phyloP scores from a whole-genome alignment of 176 grass and related monocot genomes.

The Elaeis guineensis region DNA sequence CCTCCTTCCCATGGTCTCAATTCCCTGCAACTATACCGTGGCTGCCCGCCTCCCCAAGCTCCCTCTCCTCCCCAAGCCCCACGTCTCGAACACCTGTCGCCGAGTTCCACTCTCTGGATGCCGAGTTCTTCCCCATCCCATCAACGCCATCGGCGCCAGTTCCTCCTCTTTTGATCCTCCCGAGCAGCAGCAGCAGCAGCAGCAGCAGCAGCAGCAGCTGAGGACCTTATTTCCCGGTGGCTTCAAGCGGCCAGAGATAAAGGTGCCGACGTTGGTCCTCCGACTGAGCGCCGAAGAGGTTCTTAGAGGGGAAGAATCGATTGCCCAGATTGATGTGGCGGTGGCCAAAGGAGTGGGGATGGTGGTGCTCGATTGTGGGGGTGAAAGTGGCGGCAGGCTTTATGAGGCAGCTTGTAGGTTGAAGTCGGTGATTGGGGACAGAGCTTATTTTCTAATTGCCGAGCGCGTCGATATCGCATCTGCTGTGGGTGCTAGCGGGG shows the following conservation, averaged over 20 bases:
- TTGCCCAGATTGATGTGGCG: conserved; percentile 28
- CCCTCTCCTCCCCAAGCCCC: conserved; percentile 20
- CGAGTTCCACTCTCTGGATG: neutral
- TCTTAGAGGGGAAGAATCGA: conserved; percentile 16
- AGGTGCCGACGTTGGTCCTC: conserved; percentile 61
- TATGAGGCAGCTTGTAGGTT: conserved; percentile 86
- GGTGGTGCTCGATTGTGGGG: conserved; percentile 72
- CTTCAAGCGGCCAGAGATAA: conserved; percentile 87
- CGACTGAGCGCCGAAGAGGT: conserved; percentile 48
- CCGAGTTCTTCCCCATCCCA: neutral
- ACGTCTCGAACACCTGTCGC: neutral
- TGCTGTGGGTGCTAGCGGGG: conserved; percentile 70
- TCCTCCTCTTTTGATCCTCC: conserved; percentile 15
- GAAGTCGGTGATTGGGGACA: conserved; percentile 58
- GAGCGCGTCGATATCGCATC: conserved; percentile 86
- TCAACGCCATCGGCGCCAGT: conserved; percentile 10
- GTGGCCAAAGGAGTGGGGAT: conserved; percentile 51
- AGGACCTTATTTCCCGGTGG: conserved; percentile 80
- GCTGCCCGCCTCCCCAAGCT: conserved; percentile 4
- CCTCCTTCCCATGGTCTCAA: conserved; percentile 7
- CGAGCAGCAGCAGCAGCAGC: conserved; percentile 22
- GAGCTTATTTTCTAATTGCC: conserved; percentile 70
- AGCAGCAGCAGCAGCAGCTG: conserved; percentile 23
- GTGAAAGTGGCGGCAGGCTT: conserved; percentile 51
- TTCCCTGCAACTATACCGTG: conserved; percentile 1